Evolutionary conservation across 352 stramenopile species (phyloP).

Genomic region (Phytophthora lateralis): DNA sequence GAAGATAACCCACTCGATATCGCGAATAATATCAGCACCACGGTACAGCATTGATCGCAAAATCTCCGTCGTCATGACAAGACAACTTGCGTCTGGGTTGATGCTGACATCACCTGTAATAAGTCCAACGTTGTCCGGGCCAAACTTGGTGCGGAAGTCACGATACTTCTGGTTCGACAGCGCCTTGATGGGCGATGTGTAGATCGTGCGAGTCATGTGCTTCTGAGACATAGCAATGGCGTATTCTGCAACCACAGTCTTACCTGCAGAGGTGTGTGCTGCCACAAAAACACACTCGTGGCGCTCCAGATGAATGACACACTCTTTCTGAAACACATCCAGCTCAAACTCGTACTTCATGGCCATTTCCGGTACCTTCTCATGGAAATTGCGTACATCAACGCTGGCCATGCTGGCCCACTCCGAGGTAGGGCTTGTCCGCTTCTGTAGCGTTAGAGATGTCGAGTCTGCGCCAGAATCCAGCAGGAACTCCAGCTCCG

Average conservation of each 20-base stretch:
- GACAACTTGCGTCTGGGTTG: constrained; percentile 94
- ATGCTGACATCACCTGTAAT: constrained; percentile 98
- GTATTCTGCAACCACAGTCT: constrained; percentile 99
- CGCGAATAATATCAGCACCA: constrained; percentile 95
- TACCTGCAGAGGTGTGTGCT: constrained; percentile 97
- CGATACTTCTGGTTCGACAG: constrained; percentile 99
- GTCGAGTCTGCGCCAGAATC: constrained; percentile 18
- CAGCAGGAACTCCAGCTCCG: constrained; percentile 59
- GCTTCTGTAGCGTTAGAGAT: constrained; percentile 22
- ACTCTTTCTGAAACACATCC: constrained; percentile 98
- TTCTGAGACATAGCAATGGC: constrained; percentile 95
- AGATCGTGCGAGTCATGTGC: constrained; percentile 93
- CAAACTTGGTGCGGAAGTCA: constrained; percentile 95
- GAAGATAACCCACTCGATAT: constrained; percentile 98
- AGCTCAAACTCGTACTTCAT: constrained; percentile 89
- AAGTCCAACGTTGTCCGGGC: constrained; percentile 94
- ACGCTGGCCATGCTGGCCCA: constrained; percentile 77
- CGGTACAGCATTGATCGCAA: constrained; percentile 96
- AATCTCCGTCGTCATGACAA: constrained; percentile 99
- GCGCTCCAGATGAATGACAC: constrained; percentile 93
- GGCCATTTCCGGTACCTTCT: constrained; percentile 83
- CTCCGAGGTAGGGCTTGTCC: constrained; percentile 41
- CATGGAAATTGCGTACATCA: constrained; percentile 84
- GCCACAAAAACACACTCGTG: constrained; percentile 96
- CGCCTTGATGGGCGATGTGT: constrained; percentile 99